Evolutionary conservation across 192 early-diverging fungal genomes (phyloP), one percentile per base, ranked within the genome.

Genomic region (Entomortierella chlamydospora): DNA sequence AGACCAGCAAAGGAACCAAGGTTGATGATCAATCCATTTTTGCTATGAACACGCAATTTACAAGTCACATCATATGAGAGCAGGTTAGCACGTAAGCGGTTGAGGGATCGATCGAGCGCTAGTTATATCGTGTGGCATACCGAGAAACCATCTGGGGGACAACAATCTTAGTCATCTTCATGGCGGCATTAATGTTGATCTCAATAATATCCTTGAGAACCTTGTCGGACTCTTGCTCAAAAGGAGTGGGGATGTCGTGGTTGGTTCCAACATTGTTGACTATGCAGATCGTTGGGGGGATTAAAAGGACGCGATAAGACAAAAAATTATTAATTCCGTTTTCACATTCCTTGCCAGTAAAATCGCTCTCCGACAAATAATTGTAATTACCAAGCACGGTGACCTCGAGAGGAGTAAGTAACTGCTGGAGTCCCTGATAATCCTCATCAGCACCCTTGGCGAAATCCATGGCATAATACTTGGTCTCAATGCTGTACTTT

Each of bases 181-280:
- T 83, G 80, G 93, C 88, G 47, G 91, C 91, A 25, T 90, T 87
- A 83, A 96, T 86, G 82, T 99, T 97, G 59, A 98, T 90, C 72
- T 94, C 86, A 43, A 97, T 86, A 84, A 99, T 93, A 41, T 83
- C 79, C 25, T 93, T 73, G 34, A 94, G 83, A 5, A 88, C 68
- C 56, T 86, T 80, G 57, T 88, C 84, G 29, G 67, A 64, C 72
- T 96, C 93, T 52, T 97, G 91, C 81, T 89, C 86, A 81, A 96
- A 95, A 18, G 93, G 86, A 50, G 91, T 93, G 54, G 97, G 96
- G 78, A 96, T 89, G 45, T 94, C 94, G 72, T 99, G 96, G 83
- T 92, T 95, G 31, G 93, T 88, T 45, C 91, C 97, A 34, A 97
- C 98, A 82, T 99, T 99, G 87, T 99, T 99, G 50, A 98, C 89